These are phyloP conservation scores for Termitomyces sp. DNA, from an alignment of 768 basidiomycete species.

Conservation along the genomic window DNA sequence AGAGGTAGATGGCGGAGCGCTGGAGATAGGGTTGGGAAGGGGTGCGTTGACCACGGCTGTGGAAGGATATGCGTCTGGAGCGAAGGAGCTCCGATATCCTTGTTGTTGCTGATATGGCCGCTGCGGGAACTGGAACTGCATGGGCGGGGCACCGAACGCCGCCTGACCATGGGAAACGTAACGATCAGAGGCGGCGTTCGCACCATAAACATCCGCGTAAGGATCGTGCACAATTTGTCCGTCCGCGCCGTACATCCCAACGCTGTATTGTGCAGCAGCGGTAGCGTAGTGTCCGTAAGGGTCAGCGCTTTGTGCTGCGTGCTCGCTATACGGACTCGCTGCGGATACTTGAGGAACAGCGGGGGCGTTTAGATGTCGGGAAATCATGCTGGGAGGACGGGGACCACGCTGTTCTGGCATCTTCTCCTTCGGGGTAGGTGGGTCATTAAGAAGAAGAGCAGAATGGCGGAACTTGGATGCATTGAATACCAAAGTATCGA, in stretches of 20 bases:
- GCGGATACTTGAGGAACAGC: conserved; percentile 16
- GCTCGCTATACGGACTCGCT: conserved; percentile 13
- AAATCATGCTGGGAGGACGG: conserved; percentile 27
- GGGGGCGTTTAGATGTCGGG: conserved; percentile 22
- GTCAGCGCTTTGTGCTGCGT: conserved; percentile 10
- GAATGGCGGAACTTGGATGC: conserved; percentile 52
- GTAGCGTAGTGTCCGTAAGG: conserved; percentile 17
- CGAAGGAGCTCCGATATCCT: conserved; percentile 6
- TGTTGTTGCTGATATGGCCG: conserved; percentile 11
- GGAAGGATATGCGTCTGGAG: conserved; percentile 1
- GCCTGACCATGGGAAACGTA: conserved; percentile 12
- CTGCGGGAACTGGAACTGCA: conserved; percentile 16
- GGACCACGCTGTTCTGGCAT: conserved; percentile 19
- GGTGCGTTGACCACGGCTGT: not conserved
- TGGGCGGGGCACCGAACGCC: conserved; percentile 10
- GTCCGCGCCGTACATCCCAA: conserved; percentile 18
- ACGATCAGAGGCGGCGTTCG: conserved; percentile 12
- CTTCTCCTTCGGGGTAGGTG: conserved; percentile 17
- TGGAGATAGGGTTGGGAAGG: not conserved
- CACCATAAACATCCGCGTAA: conserved; percentile 15
- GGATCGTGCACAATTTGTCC: conserved; percentile 17
- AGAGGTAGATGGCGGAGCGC: conserved; percentile 4
- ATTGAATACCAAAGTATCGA: conserved; percentile 41
- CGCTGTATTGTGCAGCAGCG: conserved; percentile 16
- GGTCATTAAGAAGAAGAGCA: conserved; percentile 34